phyloP scores from a whole-genome alignment of 1,284 basidiomycete species.

The Rhizopogon parksii region DNA sequence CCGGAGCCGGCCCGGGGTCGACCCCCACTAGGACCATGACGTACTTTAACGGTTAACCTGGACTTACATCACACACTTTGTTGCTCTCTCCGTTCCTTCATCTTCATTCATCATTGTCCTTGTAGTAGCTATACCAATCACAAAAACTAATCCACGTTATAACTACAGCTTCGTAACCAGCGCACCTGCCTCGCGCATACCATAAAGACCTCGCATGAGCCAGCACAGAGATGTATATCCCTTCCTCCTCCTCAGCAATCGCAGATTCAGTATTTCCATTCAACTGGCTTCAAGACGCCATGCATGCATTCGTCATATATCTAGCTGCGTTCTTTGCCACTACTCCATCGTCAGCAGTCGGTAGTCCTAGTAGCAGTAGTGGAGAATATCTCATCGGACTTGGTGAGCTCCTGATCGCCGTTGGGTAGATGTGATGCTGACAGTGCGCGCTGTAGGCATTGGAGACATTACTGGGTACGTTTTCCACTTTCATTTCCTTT shows the following conservation, averaged over 20 bases:
- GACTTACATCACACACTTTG: no score
- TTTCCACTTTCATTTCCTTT: neutral
- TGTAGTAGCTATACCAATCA: no score
- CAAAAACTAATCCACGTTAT: no score
- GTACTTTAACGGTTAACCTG: no score
- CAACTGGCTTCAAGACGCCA: constrained; percentile 13
- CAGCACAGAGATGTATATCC: constrained; percentile 18
- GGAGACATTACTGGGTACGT: constrained; percentile 70
- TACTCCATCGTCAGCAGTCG: neutral
- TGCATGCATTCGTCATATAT: constrained; percentile 15
- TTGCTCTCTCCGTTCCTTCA: no score
- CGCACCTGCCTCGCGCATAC: no score
- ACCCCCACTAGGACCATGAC: no score
- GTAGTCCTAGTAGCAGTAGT: neutral
- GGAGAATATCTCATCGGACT: constrained; percentile 3
- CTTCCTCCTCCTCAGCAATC: constrained; percentile 11
- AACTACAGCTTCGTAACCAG: no score
- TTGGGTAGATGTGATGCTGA: constrained; percentile 2
- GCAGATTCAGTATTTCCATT: constrained; percentile 12
- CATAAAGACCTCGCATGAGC: neutral
- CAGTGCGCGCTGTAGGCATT: constrained; percentile 40
- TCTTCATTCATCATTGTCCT: no score
- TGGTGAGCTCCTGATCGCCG: constrained; percentile 21
- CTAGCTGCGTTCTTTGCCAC: constrained; percentile 12
- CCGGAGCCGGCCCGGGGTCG: no score